Percentiles rank a stretch among this genome's conserved stretches.
Conservation (phyloP, 306 rosid species). For the Gastrolobium bilobum region DNA sequence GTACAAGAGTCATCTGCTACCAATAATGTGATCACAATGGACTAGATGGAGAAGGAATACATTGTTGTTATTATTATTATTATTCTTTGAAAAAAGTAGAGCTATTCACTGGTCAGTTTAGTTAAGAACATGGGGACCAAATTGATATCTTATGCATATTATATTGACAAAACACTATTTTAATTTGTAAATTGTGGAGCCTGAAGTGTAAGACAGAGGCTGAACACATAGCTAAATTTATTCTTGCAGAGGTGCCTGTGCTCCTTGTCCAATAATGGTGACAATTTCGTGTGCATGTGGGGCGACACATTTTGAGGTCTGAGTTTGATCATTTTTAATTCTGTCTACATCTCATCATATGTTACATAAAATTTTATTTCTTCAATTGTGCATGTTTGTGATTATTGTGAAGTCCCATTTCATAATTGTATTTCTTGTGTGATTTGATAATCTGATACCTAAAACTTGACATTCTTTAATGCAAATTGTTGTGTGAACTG, state of each 20-base stretch:
- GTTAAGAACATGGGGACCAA: slow-evolving; percentile 19
- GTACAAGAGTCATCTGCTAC: not conserved
- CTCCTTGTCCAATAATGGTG: slow-evolving; percentile 98
- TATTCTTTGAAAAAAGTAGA: not conserved
- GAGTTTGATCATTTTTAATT: slow-evolving; percentile 44
- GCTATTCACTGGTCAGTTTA: not conserved
- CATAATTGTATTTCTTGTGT: slow-evolving; percentile 10
- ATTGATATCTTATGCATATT: slow-evolving; percentile 27
- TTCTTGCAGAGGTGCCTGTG: slow-evolving; percentile 91
- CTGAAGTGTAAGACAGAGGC: not conserved
- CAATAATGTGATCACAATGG: slow-evolving; percentile 30
- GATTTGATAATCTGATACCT: slow-evolving; percentile 3
- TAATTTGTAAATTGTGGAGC: slow-evolving; percentile 35
- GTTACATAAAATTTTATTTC: slow-evolving; percentile 33
- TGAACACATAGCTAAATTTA: slow-evolving; percentile 45
- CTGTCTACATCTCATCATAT: slow-evolving; percentile 22
- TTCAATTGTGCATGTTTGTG: slow-evolving; percentile 39
- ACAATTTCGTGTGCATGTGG: slow-evolving; percentile 92
- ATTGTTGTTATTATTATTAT: not conserved
- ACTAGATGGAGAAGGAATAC: slow-evolving; percentile 24
- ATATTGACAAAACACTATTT: slow-evolving; percentile 4
- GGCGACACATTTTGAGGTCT: slow-evolving; percentile 92
- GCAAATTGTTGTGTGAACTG: not conserved
- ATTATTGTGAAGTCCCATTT: slow-evolving; percentile 29
- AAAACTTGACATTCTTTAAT: slow-evolving; percentile 31